These are phyloP conservation scores for Trypanosoma vivax DNA, from an alignment of 208 protist genomes.

Conservation along the genomic window DNA sequence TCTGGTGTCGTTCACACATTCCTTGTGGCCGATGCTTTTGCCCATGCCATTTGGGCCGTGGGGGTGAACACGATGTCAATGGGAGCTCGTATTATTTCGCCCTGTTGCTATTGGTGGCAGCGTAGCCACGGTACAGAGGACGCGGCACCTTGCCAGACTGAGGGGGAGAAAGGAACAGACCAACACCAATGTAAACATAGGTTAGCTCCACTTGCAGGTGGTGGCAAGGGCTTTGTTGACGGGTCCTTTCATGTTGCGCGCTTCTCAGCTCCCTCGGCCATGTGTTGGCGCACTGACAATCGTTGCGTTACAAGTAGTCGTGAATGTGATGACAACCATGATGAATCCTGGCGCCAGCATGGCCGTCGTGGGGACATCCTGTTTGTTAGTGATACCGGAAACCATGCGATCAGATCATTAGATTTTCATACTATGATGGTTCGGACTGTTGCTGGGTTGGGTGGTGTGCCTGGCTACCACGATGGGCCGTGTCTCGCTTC, in stretches of 20 bases:
- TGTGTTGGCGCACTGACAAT: conserved; percentile 65
- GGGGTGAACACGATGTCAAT: conserved; percentile 22
- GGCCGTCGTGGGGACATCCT: conserved; percentile 26
- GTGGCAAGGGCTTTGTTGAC: conserved; percentile 51
- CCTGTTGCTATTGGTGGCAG: conserved; percentile 6
- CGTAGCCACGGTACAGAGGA: not conserved
- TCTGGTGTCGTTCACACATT: conserved; percentile 49
- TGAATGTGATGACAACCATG: not conserved
- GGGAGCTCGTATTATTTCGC: conserved; percentile 17
- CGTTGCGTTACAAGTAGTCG: not conserved
- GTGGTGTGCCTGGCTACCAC: conserved; percentile 67
- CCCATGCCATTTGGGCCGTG: conserved; percentile 62
- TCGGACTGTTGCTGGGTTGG: conserved; percentile 61
- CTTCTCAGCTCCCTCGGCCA: conserved; percentile 44
- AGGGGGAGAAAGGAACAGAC: not conserved
- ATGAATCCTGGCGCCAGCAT: not conserved
- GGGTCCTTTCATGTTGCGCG: conserved; percentile 61
- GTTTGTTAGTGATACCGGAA: conserved; percentile 77
- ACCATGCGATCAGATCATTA: conserved; percentile 62
- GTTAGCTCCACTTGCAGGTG: conserved; percentile 33
- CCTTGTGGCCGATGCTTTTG: conserved; percentile 36
- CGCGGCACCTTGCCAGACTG: not conserved
- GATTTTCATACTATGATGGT: conserved; percentile 56
- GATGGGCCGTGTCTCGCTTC: conserved; percentile 53
- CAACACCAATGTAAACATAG: not conserved